phyloP scores from a whole-genome alignment of 495 filamentous ascomycete species.

The Talaromyces nanjingensis region DNA sequence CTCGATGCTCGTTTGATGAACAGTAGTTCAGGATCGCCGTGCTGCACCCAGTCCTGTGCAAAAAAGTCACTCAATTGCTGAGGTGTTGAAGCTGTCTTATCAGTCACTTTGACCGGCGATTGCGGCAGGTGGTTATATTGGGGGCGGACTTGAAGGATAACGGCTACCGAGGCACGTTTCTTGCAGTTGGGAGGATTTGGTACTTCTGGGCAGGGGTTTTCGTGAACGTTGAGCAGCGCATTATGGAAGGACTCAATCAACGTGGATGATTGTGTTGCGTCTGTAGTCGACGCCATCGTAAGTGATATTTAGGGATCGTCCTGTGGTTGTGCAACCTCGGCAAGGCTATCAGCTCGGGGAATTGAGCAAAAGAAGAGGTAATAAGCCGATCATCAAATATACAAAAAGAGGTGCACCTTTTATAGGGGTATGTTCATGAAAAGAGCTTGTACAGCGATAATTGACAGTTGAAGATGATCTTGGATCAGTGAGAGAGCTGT shows the following conservation, averaged over 20 bases:
- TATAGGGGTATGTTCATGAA: background rate
- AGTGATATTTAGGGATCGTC: background rate
- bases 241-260: constrained; percentile 27
- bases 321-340: background rate
- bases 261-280: background rate
- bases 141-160: constrained; percentile 63
- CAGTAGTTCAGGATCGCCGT: constrained; percentile 68
- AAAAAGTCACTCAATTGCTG: constrained; percentile 56
- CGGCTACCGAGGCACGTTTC: constrained; percentile 66
- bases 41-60: constrained; percentile 59
- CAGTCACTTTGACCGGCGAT: constrained; percentile 18
- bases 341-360: background rate
- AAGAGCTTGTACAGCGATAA: background rate
- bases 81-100: constrained; percentile 25
- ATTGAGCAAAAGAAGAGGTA: background rate
- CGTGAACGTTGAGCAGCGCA: constrained; percentile 44
- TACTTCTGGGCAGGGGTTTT: constrained; percentile 54
- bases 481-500: background rate
- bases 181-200: constrained; percentile 54
- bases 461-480: background rate
- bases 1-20: constrained; percentile 73
- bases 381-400: background rate
- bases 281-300: background rate
- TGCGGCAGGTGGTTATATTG: constrained; percentile 50
- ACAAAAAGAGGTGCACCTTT: background rate